Evolutionary conservation across 257 asterid species (phyloP), one percentile per base, ranked within the genome.

Genomic region (Primulina eburnea): DNA sequence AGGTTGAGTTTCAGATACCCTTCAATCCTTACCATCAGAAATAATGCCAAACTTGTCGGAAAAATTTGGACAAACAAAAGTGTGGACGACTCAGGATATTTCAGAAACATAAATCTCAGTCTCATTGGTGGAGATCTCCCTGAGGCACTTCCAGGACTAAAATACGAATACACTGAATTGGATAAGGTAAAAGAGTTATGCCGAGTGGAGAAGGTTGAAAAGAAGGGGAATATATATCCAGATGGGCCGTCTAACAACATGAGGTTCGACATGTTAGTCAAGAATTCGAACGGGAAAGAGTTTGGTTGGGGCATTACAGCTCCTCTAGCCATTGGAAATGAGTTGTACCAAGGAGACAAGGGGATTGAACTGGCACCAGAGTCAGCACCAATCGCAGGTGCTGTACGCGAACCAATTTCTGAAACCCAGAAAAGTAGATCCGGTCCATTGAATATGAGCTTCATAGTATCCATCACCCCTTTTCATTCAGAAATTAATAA

Each of bases 161-260:
- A 52, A 71, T 90, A 90, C 26, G 86, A 79, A 68, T 90, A 84
- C 80, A 90, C 88, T 8, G 75, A 75, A 70, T 30, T 76, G 59
- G 79, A 67, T 8, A 71, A 70, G 68, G 92, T 40, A 64, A 77
- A 57, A 60, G 50, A 58, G 8, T 52, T 29, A 2, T 88, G 95
- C 68, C 43, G 66, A 0, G 62, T 17, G 53, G 69, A 68, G 10
- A 73, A 68, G 71, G 28, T 35, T 11, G 68, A 12, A 29, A 75
- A 71, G 75, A 76, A 64, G 16, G 81, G 75, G 65, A 61, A 18
- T 4, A 35, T 16, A 10, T 86, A 79, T 76, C 93, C 97, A 4
- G 76, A 74, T 47, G 89, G 64, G 33, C 60, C 60, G 60, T 86
- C 90, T 14, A 28, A 77, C 47, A 84, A 84, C 32, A 79, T 88